Base-by-base conservation (phyloP, 179 eudicot species). In the Silene vulgaris region DNA sequence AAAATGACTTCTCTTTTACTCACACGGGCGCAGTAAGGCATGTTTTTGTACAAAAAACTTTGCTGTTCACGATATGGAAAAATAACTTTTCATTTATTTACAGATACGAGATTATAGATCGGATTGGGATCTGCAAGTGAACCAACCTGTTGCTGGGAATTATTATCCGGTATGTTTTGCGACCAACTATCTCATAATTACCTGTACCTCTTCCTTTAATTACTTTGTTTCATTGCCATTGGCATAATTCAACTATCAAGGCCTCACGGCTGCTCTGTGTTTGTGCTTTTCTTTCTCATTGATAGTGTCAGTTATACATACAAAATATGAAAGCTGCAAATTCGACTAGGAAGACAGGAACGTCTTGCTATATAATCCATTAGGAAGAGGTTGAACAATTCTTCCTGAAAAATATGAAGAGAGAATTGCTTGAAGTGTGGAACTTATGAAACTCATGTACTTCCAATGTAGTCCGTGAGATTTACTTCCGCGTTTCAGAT, bases 51-150 rank as follows among this genome's bases (percentile, higher is more conserved):
- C 23, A 19, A 26, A 37, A n/a, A 57, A 7, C 43, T 56, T 43
- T 14, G 59, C 71, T 56, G 62, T 19, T 40, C 2, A 28, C 13
- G 13, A n/a, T 17, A 52, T 81, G 5, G 72, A 71, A 48, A 19
- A 71, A 65, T 56, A 35, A 23, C 74, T 75, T 75, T 16, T 71
- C 40, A 11, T 16, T 73, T 56, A 19, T 78, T 65, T 70, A 75
- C 90, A 96, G 99, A 81, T 92, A 76, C 96, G 97, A 73, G 96
- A 96, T 84, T 90, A 90, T 76, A 89, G 99, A 83, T 77, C 97
- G 73, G 99, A 96, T 83, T 96, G 99, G 99, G 29, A 86, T 77
- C 87, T 92, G 79, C 79, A 92, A 90, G 97, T 96, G 78, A 85
- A 88, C 79, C 85, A 96, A 86, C 99, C 99, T 65, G 88, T 88